Conservation (phyloP, 176 grass and related monocot species). For the Rhynchospora breviuscula region DNA sequence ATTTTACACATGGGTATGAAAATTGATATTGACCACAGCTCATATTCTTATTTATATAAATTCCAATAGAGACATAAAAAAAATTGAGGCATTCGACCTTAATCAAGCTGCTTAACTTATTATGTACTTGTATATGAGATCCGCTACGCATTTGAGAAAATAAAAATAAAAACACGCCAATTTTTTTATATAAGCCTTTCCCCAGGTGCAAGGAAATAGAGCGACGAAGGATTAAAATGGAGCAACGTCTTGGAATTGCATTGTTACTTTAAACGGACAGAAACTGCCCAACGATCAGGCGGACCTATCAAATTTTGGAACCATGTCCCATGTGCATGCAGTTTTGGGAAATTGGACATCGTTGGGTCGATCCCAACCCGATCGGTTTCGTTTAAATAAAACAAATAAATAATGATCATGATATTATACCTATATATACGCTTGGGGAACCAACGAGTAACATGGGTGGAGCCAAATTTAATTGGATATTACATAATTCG, state of each 20-base stretch:
- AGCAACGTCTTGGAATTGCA: neutral
- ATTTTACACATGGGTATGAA: no score
- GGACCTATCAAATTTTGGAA: neutral
- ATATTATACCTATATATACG: neutral
- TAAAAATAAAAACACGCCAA: no score
- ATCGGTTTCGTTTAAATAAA: neutral
- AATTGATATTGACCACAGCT: no score
- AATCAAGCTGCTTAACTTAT: no score
- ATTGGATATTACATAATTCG: neutral
- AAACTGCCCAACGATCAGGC: constrained; percentile 15
- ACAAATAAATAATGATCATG: neutral
- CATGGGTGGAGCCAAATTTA: neutral
- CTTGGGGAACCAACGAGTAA: neutral
- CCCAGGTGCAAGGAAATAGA: neutral
- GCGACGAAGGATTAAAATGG: neutral
- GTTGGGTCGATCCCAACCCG: neutral
- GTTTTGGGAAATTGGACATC: neutral
- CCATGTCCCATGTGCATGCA: neutral
- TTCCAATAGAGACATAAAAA: no score
- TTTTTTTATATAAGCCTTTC: no score
- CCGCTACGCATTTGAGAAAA: no score
- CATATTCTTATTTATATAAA: no score
- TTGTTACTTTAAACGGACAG: neutral
- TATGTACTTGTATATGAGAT: no score
- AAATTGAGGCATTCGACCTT: no score